Base-by-base conservation (phyloP, 2,329 filamentous ascomycete species). In the Alternaria rosae region DNA sequence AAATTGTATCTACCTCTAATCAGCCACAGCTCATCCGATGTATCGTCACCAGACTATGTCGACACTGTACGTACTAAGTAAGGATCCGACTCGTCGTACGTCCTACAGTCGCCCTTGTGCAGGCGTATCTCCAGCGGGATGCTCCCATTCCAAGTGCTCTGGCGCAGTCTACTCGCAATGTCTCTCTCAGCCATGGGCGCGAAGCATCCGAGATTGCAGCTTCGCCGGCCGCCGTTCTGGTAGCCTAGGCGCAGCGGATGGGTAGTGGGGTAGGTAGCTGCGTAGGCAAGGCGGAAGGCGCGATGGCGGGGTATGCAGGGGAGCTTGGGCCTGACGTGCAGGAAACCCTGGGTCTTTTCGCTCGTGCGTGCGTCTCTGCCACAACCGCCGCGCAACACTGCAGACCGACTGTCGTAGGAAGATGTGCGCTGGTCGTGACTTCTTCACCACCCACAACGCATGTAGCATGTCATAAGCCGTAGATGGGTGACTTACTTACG, bases 101-200 rank as follows among this genome's bases (percentile, higher is more conserved):
- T 85, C 59, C 87, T 83, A 73, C 86, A 89, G 74, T 90, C 88
- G 42, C 83, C 82, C 57, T 85, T 83, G 50, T 87, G 82, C 41
- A 90, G 81, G 5, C 81, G 79, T 61, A 90, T 88, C 70, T 88
- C 85, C 28, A 90, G 78, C 23, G 88, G 86, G 47, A 90, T 79
- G 30, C 82, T 84, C 43, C 87, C 88, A 60, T 83, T 79, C 88
- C 88, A 90, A 67, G 89, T 80, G 65, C 79, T 81, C 71, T 82
- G 76, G 62, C 85, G 84, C 52, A 85, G 74, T 54, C 67, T 72
- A 63, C 73, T 72, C 28, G 74, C 65, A 57, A 82, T 73, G 67
- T 80, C 76, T 68, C 70, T 72, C 15, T 72, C 66, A 67, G 54
- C 66, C 71, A 63, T 63, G 12, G 47, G 43, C 47, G 52, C 52